phyloP scores from a whole-genome alignment of 2,329 filamentous ascomycete genomes.

The Xylariales sp. region DNA sequence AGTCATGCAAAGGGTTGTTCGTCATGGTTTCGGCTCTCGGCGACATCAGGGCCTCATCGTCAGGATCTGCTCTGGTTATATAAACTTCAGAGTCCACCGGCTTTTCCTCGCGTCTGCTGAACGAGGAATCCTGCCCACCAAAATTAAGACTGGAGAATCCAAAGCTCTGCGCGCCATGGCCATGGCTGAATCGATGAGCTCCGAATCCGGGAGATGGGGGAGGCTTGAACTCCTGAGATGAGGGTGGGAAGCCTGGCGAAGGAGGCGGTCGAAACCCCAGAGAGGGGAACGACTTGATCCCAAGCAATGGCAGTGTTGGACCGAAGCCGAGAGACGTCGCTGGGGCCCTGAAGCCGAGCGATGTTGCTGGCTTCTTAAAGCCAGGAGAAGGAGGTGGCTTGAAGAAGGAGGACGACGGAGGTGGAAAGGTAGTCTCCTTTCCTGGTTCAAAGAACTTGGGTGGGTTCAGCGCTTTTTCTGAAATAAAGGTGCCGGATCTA shows the following conservation, averaged over 20 bases:
- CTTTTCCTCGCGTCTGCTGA: conserved; percentile 14
- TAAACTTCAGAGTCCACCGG: conserved; percentile 29
- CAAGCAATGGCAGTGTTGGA: conserved; percentile 8
- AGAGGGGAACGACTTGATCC: conserved; percentile 20
- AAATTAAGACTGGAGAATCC: conserved; percentile 36
- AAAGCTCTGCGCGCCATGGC: conserved; percentile 33
- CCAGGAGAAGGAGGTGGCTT: conserved; percentile 24
- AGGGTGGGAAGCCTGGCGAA: conserved; percentile 18
- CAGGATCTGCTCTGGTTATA: conserved; percentile 30
- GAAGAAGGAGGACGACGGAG: conserved; percentile 24
- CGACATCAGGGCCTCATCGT: conserved; percentile 59
- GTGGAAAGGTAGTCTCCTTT: conserved; percentile 17
- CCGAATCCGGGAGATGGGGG: conserved; percentile 27
- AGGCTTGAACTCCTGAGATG: conserved; percentile 22
- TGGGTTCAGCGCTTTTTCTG: conserved; percentile 28
- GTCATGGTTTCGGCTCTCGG: conserved; percentile 71
- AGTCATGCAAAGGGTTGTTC: conserved; percentile 56
- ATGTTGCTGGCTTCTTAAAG: conserved; percentile 2
- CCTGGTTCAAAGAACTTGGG: conserved; percentile 32
- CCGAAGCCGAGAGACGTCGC: conserved; percentile 5
- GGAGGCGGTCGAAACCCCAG: conserved; percentile 23
- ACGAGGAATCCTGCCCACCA: conserved; percentile 20
- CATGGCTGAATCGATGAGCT: conserved; percentile 32
- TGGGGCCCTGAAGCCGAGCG: conserved; percentile 2
- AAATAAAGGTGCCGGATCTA: conserved; percentile 36